Evolutionary conservation across 2,329 filamentous ascomycete genomes (phyloP), one percentile per base, ranked within the genome.

Genomic region (Xylaria sp.): DNA sequence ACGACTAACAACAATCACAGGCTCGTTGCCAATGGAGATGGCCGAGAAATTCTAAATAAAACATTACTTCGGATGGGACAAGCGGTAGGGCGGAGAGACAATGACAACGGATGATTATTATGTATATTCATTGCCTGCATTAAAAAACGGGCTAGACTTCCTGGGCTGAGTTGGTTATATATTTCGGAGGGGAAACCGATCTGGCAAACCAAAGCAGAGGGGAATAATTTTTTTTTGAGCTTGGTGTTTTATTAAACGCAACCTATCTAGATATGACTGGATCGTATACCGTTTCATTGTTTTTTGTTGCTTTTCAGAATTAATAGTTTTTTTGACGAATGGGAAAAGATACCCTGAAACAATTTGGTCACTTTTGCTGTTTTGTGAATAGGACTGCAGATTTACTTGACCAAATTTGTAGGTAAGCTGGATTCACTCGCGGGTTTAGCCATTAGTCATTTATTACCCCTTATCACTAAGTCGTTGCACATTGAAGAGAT

Each of bases 271-370:
- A 78, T 78, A 78, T 78, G 77, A 78, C 84, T 85, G 84, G 84
- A 78, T 85, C 82, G 83, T 85, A 85, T 84, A 79, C 72, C 81
- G 77, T 51, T 81, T 79, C 77, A 79, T 81, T 80, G 75, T 74
- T 61, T 64, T 53, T 65, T 53, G 23, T 65, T 40, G 36, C 20
- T 36, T 31, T 38, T 51, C 49, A 42, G 48, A 56, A 7, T 54
- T 80, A 80, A 81, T 81, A 78, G 73, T 74, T 76, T 73, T 73
- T 74, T 71, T 69, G 70, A 74, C 74, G 73, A 75, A 75, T 67
- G 71, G 66, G 74, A 73, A 74, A 74, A 60, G 20, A 65, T 26
- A 53, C 40, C 15, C 3, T n/a, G 57, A n/a, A 51, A 23, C 1
- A 38, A n/a, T 11, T 17, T 13, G 10, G 31, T 26, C 4, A 10